Evolutionary conservation across 306 rosid species (phyloP), one percentile per base, ranked within the genome.

Genomic region (Quercus gilva): DNA sequence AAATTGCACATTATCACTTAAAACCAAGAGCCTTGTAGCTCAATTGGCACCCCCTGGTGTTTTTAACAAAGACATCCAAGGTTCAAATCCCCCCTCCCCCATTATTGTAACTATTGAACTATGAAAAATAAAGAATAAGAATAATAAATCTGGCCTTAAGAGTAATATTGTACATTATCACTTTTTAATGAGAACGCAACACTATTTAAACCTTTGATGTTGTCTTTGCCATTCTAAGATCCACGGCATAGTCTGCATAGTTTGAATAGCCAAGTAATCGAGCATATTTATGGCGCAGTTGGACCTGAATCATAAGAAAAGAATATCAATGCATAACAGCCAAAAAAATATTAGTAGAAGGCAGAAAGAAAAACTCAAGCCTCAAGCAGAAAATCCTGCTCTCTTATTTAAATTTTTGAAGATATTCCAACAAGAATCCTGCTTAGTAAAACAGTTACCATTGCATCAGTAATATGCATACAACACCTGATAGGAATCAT

Each of bases 201-300:
- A 61, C 14, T 43, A 67, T 20, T 83, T 91, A 76, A 81, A 93
- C 99, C 99, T 93, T 93, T 69, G 86, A 76, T 41, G 99, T 94
- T 80, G 99, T 87, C 88, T 91, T 95, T 55, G 98, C 94, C 99
- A 95, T 95, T 86, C 99, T 89, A 84, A 85, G 86, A 82, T 81
- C 92, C 71, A 89, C 86, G 6, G 87, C 94, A 86, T 88, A 93
- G 82, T 95, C 99, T 37, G 99, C 97, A 82, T 89, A 93, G 90
- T 89, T 93, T 68, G 96, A 89, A 89, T 85, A 89, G 82, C 96
- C 96, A 69, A 93, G 96, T 84, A 95, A 83, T 51, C 93, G 94
- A 55, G 99, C 94, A 85, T 89, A 86, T 79, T 90, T 95, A 87
- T 95, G 97, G 71, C 99, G 97, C 53, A 89, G 79, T 70, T 93